Conservation (phyloP, 805 yeast species). For the Ogataea pilisensis region DNA sequence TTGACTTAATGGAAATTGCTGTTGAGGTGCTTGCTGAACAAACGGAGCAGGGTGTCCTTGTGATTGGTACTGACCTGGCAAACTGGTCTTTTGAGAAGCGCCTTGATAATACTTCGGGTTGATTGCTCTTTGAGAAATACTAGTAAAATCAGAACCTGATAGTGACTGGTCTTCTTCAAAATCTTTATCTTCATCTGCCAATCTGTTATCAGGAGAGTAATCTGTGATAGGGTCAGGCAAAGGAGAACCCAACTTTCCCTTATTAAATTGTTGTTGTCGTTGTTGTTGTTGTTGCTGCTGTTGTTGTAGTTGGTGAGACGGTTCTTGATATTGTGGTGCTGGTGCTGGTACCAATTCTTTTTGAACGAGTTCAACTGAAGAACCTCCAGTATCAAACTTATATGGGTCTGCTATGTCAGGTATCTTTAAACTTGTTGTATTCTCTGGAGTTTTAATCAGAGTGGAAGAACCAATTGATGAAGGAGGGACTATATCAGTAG, state of each 20-base stretch:
- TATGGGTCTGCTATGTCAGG: constrained; percentile 14
- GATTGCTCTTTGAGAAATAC: constrained; percentile 72
- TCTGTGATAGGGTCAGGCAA: constrained; percentile 2
- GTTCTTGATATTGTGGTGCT: neutral
- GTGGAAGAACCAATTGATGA: neutral
- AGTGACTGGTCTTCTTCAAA: constrained; percentile 23
- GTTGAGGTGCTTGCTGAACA: constrained; percentile 5
- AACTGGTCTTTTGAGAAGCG: constrained; percentile 22
- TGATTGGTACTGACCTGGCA: constrained; percentile 18
- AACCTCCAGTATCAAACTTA: neutral
- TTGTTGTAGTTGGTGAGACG: neutral
- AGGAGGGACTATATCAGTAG: neutral
- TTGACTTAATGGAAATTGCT: constrained; percentile 20
- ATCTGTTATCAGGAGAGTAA: constrained; percentile 12
- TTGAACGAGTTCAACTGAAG: neutral
- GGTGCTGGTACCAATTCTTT: too few relatives aligned
- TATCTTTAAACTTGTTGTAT: neutral
- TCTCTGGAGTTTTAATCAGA: neutral
- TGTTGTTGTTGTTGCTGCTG: neutral
- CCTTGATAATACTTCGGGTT: constrained; percentile 52
- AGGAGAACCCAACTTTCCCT: neutral
- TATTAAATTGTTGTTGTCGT: too few relatives aligned
- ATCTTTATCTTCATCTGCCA: constrained; percentile 9
- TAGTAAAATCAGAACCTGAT: constrained; percentile 58
- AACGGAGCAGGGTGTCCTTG: constrained; percentile 5